Evolutionary conservation across 2,329 filamentous ascomycete genomes (phyloP), one percentile per base, ranked within the genome.

Genomic region (Diatrype stigma): DNA sequence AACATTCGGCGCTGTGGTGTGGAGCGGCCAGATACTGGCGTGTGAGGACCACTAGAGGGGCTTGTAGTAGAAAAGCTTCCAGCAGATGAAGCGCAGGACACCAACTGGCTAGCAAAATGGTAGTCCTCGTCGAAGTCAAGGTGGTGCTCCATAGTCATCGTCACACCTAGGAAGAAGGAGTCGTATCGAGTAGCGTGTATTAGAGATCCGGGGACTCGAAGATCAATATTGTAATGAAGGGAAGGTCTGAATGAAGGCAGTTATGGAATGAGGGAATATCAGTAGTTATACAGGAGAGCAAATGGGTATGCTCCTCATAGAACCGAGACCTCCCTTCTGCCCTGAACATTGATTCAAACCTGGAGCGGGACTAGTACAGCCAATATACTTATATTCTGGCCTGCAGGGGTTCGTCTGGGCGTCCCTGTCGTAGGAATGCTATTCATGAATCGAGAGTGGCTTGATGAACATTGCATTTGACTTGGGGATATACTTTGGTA

Each of bases 51-150:
- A 49, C 58, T 56, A n/a, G 56, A 59, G 16, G 60, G 64, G 10
- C 65, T 65, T 6, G 63, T 60, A 23, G 62, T 65, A 3, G 63
- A 68, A 22, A 66, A 68, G 50, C 64, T 65, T 21, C 59, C 51
- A 7, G 56, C 55, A 45, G 65, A 62, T 5, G 63, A 63, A 45
- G 57, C 47, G 47, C 58, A 61, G 22, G 54, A 55, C 23, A 59
- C 4, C 16, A 51, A 40, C 10, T 62, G 61, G 32, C 45, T 49
- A 42, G 56, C 53, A 28, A 66, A 62, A 44, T 51, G 48, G 48
- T 64, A 63, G 7, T 60, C 58, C 17, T 62, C 59, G 44, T 60
- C 58, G n/a, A 63, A 58, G 50, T 70, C 67, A 64, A 76, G 65
- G 67, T 73, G 57, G 66, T 61, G 54, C 23, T 61, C 53, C 60